These are phyloP conservation scores for Aspergillus brasiliensis DNA, from an alignment of 2,329 filamentous ascomycete genomes.

Conservation along the genomic window DNA sequence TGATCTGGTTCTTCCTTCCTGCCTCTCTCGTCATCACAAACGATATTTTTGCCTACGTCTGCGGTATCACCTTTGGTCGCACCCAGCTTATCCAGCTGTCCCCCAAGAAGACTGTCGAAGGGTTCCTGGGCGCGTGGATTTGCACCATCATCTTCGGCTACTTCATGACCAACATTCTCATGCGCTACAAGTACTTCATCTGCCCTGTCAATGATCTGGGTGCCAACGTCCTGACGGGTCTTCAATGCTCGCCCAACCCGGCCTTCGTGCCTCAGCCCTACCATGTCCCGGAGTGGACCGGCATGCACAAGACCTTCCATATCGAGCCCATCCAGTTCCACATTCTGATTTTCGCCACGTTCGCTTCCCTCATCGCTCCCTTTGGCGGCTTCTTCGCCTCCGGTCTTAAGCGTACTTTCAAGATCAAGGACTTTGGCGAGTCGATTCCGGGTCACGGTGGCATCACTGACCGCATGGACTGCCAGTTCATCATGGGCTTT, in stretches of 20 bases:
- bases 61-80: conserved; percentile 92
- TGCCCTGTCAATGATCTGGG: conserved; percentile 97
- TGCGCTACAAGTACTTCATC: conserved; percentile 94
- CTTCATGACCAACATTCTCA: conserved; percentile 77
- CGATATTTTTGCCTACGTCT: conserved; percentile 97
- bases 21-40: conserved; percentile 95
- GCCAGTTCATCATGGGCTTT: conserved; percentile 99
- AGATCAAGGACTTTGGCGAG: conserved; percentile 99
- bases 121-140: conserved; percentile 93
- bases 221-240: conserved; percentile 86
- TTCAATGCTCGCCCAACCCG: conserved; percentile 87
- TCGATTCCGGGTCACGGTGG: conserved; percentile 96
- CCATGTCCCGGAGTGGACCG: conserved; percentile 70
- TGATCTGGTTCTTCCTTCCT: conserved; percentile 99
- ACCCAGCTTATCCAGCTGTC: conserved; percentile 98
- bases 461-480: conserved; percentile 99
- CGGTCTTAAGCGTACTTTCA: conserved; percentile 96
- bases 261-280: conserved; percentile 82
- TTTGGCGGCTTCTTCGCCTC: conserved; percentile 99
- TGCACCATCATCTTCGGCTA: conserved; percentile 89
- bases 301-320: conserved; percentile 70
- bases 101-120: conserved; percentile 98
- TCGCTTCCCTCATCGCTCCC: conserved; percentile 93
- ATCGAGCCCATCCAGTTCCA: conserved; percentile 92
- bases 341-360: conserved; percentile 84